These are phyloP conservation scores for Pestalotiopsis sp. DNA, from an alignment of 2,329 filamentous ascomycete genomes.

Conservation along the genomic window DNA sequence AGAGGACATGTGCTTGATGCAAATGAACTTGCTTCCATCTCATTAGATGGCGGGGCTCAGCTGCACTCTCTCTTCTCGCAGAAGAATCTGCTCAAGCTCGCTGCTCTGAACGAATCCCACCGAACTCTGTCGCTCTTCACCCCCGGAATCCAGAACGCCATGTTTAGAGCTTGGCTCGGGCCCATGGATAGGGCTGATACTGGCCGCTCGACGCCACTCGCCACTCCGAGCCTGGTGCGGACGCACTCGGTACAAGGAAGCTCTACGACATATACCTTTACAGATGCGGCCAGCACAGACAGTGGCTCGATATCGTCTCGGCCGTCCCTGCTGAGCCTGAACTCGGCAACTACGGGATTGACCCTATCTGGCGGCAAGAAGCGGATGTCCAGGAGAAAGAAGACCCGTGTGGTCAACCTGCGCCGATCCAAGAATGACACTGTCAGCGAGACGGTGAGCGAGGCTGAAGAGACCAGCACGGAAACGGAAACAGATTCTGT, in stretches of 20 bases:
- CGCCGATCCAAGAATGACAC: conserved; percentile 62
- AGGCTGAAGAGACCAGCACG: conserved; percentile 52
- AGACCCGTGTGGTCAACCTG: conserved; percentile 81
- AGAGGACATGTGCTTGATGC: conserved; percentile 77
- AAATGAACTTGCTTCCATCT: conserved; percentile 74
- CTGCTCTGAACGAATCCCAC: conserved; percentile 83
- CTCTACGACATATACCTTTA: conserved; percentile 72
- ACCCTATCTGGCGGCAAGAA: conserved; percentile 62
- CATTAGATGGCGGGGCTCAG: conserved; percentile 78
- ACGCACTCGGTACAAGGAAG: conserved; percentile 64
- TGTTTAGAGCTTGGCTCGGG: conserved; percentile 91
- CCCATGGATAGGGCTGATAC: conserved; percentile 71
- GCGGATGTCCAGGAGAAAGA: conserved; percentile 74
- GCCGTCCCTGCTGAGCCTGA: conserved; percentile 65
- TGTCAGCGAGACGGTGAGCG: conserved; percentile 52
- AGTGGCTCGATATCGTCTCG: conserved; percentile 68
- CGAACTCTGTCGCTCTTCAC: conserved; percentile 90
- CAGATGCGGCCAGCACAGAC: conserved; percentile 66
- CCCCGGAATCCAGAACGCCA: conserved; percentile 83
- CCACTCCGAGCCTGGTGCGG: conserved; percentile 59
- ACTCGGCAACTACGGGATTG: conserved; percentile 64
- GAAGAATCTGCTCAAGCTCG: conserved; percentile 86
- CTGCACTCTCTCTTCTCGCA: conserved; percentile 91
- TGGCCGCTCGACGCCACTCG: conserved; percentile 47
- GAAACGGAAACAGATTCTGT: conserved; percentile 60